phyloP scores from a whole-genome alignment of 805 yeast genomes.

The Danielozyma ontarioensis region DNA sequence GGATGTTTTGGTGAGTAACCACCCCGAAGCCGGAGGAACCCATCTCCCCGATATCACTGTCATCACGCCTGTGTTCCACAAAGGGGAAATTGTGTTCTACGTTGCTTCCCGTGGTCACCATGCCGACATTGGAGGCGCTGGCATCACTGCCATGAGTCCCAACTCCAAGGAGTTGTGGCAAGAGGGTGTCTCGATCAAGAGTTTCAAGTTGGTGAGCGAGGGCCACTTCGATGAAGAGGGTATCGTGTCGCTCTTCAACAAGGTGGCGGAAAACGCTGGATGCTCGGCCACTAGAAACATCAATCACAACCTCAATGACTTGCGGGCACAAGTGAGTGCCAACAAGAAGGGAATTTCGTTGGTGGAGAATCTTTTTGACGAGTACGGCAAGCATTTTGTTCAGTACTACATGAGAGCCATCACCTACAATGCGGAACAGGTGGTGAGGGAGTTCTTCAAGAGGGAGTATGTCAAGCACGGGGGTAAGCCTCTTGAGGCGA shows the following conservation, averaged over 20 bases:
- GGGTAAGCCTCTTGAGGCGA: constrained; percentile 17
- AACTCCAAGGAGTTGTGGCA: constrained; percentile 2
- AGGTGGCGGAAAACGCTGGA: constrained; percentile 2
- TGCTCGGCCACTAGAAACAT: constrained; percentile 2
- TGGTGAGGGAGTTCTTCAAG: constrained; percentile 48
- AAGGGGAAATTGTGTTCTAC: constrained; percentile 2
- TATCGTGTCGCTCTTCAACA: constrained; percentile 1
- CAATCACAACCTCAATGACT: constrained; percentile 2
- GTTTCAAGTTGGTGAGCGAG: background rate
- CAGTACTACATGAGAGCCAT: constrained; percentile 76
- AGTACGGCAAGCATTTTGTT: constrained; percentile 56
- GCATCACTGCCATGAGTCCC: constrained; percentile 3
- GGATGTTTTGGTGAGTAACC: constrained; percentile 3
- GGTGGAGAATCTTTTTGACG: constrained; percentile 53
- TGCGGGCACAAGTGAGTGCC: constrained; percentile 3
- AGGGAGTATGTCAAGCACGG: constrained; percentile 35
- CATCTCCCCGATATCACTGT: constrained; percentile 4
- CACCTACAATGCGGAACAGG: constrained; percentile 68
- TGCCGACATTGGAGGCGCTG: constrained; percentile 4
- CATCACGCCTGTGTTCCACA: constrained; percentile 2
- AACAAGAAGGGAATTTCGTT: constrained; percentile 54
- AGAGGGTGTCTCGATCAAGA: constrained; percentile 3
- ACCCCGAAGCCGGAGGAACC: constrained; percentile 4
- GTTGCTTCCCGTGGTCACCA: constrained; percentile 4
- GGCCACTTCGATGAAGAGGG: constrained; percentile 2